Conservation (phyloP, 2,329 filamentous ascomycete genomes). For the Beauveria varroae region DNA sequence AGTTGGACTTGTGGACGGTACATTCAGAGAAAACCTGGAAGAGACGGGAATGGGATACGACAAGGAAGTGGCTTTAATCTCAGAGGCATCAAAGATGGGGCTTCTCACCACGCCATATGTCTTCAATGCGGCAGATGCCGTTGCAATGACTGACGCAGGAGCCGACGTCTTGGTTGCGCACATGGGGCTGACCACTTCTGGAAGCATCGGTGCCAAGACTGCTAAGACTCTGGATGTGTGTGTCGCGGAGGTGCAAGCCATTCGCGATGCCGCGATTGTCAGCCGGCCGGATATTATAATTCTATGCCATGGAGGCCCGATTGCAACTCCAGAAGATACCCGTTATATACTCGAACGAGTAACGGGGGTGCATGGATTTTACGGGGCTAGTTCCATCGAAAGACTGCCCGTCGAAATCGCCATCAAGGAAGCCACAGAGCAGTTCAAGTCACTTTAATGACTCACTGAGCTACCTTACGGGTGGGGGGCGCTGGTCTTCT, state of each 20-base stretch:
- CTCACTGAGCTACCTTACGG: too few relatives aligned
- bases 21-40: conserved; percentile 59
- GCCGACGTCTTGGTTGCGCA: conserved; percentile 63
- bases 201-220: conserved; percentile 55
- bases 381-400: conserved; percentile 64
- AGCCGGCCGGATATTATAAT: conserved; percentile 55
- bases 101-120: conserved; percentile 64
- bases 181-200: conserved; percentile 59
- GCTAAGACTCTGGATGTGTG: conserved; percentile 60
- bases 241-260: conserved; percentile 53
- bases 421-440: conserved; percentile 40
- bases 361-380: conserved; percentile 61
- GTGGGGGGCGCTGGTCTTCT: too few relatives aligned
- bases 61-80: conserved; percentile 59
- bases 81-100: conserved; percentile 48
- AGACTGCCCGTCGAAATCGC: conserved; percentile 60
- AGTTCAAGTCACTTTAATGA: conserved; percentile 3
- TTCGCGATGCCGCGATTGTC: conserved; percentile 50
- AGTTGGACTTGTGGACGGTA: conserved; percentile 62
- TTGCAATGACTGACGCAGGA: conserved; percentile 54
- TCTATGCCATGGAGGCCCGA: conserved; percentile 62
- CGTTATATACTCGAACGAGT: conserved; percentile 53
- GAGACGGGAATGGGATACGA: conserved; percentile 66
- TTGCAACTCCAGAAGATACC: conserved; percentile 56
- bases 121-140: conserved; percentile 54